These are phyloP conservation scores for Schizophyllum commune DNA, from an alignment of 1,284 basidiomycete genomes.

Conservation along the genomic window DNA sequence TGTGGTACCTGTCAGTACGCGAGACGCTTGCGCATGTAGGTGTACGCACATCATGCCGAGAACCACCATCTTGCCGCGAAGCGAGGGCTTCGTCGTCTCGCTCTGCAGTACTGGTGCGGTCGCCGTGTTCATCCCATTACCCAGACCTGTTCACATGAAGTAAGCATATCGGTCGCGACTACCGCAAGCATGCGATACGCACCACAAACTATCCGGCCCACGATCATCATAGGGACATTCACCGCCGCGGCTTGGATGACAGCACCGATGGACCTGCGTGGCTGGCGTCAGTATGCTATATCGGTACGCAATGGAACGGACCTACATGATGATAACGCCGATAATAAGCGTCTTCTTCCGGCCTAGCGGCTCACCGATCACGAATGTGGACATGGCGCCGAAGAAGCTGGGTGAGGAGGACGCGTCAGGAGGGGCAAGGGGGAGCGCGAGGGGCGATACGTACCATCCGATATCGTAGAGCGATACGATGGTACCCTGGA, in stretches of 20 bases:
- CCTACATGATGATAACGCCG: slow-evolving; percentile 40
- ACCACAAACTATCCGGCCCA: slow-evolving; percentile 43
- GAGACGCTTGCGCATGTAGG: slow-evolving; percentile 4
- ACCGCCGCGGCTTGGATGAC: slow-evolving; percentile 41
- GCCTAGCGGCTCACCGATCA: slow-evolving; percentile 38
- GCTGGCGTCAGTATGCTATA: neutral
- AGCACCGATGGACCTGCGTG: slow-evolving; percentile 32
- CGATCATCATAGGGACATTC: slow-evolving; percentile 41
- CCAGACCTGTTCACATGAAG: slow-evolving; percentile 22
- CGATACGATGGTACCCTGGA: slow-evolving; percentile 40
- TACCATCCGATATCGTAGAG: slow-evolving; percentile 40
- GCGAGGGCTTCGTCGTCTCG: slow-evolving; percentile 57
- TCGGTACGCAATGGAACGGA: neutral
- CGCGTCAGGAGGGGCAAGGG: slow-evolving; percentile 22
- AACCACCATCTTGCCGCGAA: slow-evolving; percentile 59
- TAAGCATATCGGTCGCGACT: neutral
- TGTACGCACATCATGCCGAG: slow-evolving; percentile 58
- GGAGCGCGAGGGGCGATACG: slow-evolving; percentile 6
- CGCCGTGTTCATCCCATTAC: slow-evolving; percentile 46
- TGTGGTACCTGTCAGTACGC: slow-evolving; percentile 10
- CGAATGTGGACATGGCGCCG: slow-evolving; percentile 41
- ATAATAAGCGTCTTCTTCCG: slow-evolving; percentile 41
- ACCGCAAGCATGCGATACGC: slow-evolving; percentile 2
- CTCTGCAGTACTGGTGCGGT: slow-evolving; percentile 61
- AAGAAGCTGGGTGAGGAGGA: slow-evolving; percentile 25